phyloP scores from a whole-genome alignment of 805 yeast genomes.

The Lachancea meyersii region DNA sequence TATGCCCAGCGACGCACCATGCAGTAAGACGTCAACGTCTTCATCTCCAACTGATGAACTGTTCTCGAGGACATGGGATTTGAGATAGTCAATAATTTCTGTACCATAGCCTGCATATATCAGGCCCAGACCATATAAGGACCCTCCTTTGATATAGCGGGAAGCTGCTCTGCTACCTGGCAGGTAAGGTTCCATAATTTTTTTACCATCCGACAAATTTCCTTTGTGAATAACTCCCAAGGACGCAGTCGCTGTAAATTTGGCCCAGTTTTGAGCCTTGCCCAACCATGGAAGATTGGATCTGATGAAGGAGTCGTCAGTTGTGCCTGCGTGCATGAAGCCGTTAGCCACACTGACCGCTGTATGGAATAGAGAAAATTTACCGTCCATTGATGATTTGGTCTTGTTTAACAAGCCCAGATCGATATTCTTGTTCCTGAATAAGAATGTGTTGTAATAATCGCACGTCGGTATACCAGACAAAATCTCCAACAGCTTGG shows the following conservation, averaged over 20 bases:
- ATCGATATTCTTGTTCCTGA: constrained; percentile 84
- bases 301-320: constrained; percentile 88
- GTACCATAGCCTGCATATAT: constrained; percentile 95
- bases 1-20: constrained; percentile 92
- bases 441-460: constrained; percentile 78
- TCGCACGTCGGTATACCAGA: constrained; percentile 95
- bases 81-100: constrained; percentile 74
- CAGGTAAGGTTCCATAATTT: constrained; percentile 81
- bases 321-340: constrained; percentile 91
- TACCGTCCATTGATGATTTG: constrained; percentile 76
- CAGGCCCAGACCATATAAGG: constrained; percentile 86
- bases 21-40: constrained; percentile 76
- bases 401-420: constrained; percentile 73
- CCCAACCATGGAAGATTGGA: constrained; percentile 92
- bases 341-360: constrained; percentile 95
- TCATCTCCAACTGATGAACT: constrained; percentile 51
- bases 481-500: constrained; percentile 59
- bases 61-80: constrained; percentile 63
- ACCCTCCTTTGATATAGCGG: constrained; percentile 91
- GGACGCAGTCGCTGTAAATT: constrained; percentile 96
- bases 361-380: constrained; percentile 89
- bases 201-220: constrained; percentile 82
- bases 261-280: constrained; percentile 97
- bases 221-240: constrained; percentile 96
- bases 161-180: constrained; percentile 68